Base-by-base conservation (phyloP, 169 alveolate genomes). In the Cyclospora cayetanensis region DNA sequence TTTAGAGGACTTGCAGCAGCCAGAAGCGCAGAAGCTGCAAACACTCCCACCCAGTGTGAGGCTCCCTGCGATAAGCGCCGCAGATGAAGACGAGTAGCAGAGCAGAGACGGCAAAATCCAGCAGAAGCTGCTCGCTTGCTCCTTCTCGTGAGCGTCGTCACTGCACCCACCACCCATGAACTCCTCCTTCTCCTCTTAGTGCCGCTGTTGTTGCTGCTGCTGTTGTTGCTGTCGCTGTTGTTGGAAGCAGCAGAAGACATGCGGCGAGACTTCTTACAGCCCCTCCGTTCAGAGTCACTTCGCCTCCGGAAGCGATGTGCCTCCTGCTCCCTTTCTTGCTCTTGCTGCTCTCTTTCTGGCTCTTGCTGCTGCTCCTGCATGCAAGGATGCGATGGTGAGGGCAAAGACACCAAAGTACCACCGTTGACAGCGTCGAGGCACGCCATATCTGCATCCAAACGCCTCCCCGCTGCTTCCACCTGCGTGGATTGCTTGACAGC, bases 201-300 rank as follows among this genome's bases (percentile, higher is more conserved):
- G 84, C 63, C 43, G 43, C 66, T 76, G 86, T 42, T 76, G 86
- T 53, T 37, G 39, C 82, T 35, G 82, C 31, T 70, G 83, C 55
- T 70, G 86, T 42, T 42, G 86, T 39, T 42, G 86, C 39, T 25
- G 86, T 39, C 39, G 86, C 66, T n/a, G 65, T 29, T 42, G 46
- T n/a, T n/a, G n/a, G n/a, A n/a, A n/a, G n/a, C 34, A 42, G 53
- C 43, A 3, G 86, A 9, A 22, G 66, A 76, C 68, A 60, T 76
- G 43, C 86, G 86, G 20, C 86, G 86, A 15, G 86, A 34, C 42
- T 50, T 76, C 66, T 27, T 76, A 43, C 41, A 66, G 68, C 41
- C 27, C 31, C 68, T 42, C 43, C 63, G 31, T 42, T 46, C 86
- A 34, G 86, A 25, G 25, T 60, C 39, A 42, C 66, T 3, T 31